phyloP scores from a whole-genome alignment of 1,139 yeast genomes.

The Lodderomyces theae region DNA sequence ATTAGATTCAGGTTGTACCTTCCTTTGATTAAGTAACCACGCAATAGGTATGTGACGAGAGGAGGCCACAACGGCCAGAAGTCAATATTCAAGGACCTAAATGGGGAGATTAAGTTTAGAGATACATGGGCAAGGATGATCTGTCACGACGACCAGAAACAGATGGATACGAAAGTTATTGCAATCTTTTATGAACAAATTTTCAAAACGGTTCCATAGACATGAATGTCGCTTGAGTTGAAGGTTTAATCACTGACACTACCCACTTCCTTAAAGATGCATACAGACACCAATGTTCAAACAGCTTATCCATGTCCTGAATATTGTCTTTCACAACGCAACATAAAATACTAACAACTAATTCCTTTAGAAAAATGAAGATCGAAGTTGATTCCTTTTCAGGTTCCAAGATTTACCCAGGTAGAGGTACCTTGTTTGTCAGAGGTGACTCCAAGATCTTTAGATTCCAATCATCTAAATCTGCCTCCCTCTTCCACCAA shows the following conservation, averaged over 20 bases:
- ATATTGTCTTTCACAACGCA: background rate
- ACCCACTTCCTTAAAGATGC: no score
- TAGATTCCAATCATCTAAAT: conserved; percentile 98
- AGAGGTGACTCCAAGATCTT: conserved; percentile 99
- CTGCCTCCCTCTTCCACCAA: conserved; percentile 98
- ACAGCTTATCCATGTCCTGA: no score
- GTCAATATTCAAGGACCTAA: background rate
- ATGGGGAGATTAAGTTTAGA: background rate
- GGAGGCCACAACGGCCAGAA: background rate
- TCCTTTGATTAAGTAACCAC: conserved; percentile 10
- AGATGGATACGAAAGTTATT: no score
- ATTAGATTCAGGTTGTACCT: conserved; percentile 6
- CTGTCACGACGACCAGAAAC: no score
- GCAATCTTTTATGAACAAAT: no score
- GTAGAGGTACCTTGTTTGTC: conserved; percentile 98
- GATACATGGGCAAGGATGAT: background rate
- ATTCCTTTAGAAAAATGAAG: conserved; percentile 63
- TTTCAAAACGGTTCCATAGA: no score
- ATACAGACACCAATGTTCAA: no score
- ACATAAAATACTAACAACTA: conserved; percentile 13
- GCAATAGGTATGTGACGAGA: conserved; percentile 12
- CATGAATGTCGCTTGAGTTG: no score
- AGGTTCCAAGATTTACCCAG: conserved; percentile 99
- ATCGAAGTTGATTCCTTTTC: conserved; percentile 99
- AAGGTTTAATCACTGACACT: no score